Percentiles rank a stretch among this genome's conserved stretches.
Conservation (phyloP, 2,329 filamentous ascomycete genomes). For the Metarhizium robertsii region DNA sequence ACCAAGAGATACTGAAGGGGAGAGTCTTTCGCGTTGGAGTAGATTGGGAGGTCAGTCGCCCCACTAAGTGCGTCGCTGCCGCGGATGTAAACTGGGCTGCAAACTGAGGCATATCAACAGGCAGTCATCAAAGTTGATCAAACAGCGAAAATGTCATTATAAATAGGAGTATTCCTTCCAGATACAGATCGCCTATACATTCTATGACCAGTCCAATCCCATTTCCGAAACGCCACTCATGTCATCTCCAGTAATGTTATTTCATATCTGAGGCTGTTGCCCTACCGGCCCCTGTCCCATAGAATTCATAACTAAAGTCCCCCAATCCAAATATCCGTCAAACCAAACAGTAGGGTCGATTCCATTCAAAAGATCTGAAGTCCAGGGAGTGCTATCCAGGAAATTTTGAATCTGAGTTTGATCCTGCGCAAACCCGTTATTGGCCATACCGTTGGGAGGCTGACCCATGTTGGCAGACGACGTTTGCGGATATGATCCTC, state of each 20-base stretch:
- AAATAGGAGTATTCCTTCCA: neutral
- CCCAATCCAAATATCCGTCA: constrained; percentile 26
- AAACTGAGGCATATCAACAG: neutral
- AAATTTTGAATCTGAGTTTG: constrained; percentile 16
- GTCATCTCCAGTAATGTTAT: neutral
- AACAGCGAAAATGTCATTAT: neutral
- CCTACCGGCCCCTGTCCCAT: constrained; percentile 15
- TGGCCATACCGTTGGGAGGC: neutral
- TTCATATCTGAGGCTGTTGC: constrained; percentile 4
- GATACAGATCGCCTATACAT: neutral
- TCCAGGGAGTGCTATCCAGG: constrained; percentile 19
- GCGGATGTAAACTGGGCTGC: neutral
- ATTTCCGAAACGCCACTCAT: neutral
- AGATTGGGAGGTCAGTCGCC: neutral
- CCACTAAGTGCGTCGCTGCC: neutral
- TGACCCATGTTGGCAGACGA: constrained; percentile 1
- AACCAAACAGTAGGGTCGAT: constrained; percentile 26
- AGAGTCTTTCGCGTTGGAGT: neutral
- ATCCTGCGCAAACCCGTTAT: constrained; percentile 14
- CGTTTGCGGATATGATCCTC: constrained; percentile 10
- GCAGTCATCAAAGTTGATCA: neutral
- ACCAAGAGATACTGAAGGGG: neutral
- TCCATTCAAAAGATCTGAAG: constrained; percentile 21
- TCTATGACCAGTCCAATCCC: neutral
- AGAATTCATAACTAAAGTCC: constrained; percentile 21